These are phyloP conservation scores for Ophiocordyceps robertsii DNA, from an alignment of 2,329 filamentous ascomycete genomes.

Conservation along the genomic window DNA sequence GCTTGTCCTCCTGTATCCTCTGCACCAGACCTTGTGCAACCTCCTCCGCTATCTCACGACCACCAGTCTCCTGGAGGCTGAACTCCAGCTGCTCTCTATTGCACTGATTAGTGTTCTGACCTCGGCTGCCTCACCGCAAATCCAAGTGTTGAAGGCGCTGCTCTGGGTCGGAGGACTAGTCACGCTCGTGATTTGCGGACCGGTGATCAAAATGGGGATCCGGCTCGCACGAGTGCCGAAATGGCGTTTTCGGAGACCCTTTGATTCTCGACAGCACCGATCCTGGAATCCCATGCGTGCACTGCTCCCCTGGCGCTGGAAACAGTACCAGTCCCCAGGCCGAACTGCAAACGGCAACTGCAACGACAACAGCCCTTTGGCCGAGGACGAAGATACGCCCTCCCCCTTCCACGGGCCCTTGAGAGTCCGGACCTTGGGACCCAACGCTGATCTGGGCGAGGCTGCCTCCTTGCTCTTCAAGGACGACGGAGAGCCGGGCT, in stretches of 20 bases:
- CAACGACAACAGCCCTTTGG: conserved; percentile 17
- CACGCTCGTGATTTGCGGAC: conserved; percentile 58
- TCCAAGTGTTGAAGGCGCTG: conserved; percentile 70
- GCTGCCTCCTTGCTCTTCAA: conserved; percentile 8
- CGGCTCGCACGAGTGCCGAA: conserved; percentile 76
- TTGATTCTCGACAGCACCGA: conserved; percentile 19
- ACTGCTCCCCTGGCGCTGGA: conserved; percentile 30
- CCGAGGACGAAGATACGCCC: conserved; percentile 15
- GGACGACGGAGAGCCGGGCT: conserved; percentile 5
- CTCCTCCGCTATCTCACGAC: conserved; percentile 72
- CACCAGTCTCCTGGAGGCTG: conserved; percentile 74
- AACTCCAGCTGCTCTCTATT: conserved; percentile 76
- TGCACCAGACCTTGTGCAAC: conserved; percentile 65
- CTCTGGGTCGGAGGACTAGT: conserved; percentile 74
- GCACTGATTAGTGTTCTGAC: conserved; percentile 71
- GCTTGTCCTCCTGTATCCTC: conserved; percentile 58
- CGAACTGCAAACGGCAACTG: conserved; percentile 16
- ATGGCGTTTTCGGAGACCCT: conserved; percentile 66
- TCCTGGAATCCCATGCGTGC: conserved; percentile 25
- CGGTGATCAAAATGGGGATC: conserved; percentile 72
- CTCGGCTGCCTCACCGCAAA: conserved; percentile 68
- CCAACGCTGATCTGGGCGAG: conserved; percentile 5
- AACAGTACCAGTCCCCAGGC: conserved; percentile 26
- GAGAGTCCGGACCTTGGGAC: conserved; percentile 17
- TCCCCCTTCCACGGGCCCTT: conserved; percentile 7